phyloP scores from a whole-genome alignment of 805 yeast species.

The Starmerella asiatica region DNA sequence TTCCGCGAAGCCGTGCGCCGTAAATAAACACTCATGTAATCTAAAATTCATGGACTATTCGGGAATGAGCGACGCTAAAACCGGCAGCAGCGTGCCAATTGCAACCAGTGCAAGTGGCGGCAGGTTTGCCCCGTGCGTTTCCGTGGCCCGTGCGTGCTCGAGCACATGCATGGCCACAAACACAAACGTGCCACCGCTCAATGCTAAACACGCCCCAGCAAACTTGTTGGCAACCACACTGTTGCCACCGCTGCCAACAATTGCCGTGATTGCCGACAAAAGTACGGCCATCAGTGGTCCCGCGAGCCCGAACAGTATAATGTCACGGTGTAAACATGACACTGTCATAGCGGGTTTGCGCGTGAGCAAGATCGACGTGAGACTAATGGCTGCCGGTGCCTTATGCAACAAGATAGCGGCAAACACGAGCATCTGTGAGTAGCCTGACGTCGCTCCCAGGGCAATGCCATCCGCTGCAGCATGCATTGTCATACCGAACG shows the following conservation, averaged over 20 bases:
- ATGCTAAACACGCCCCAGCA: slow-evolving; percentile 31
- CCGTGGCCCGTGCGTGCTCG: slow-evolving; percentile 1
- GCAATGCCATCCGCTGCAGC: slow-evolving; percentile 63
- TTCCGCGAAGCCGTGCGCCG: slow-evolving; percentile 18
- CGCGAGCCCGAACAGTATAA: slow-evolving; percentile 41
- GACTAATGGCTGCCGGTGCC: slow-evolving; percentile 61
- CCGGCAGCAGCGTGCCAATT: slow-evolving; percentile 16
- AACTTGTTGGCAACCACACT: slow-evolving; percentile 33
- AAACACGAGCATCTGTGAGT: slow-evolving; percentile 36
- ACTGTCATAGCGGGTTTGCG: slow-evolving; percentile 20
- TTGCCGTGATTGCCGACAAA: slow-evolving; percentile 33
- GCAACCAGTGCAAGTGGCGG: slow-evolving; percentile 4
- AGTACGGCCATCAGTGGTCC: slow-evolving; percentile 49
- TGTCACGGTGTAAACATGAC: slow-evolving; percentile 29
- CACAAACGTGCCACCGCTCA: slow-evolving; percentile 61
- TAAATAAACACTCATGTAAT: slow-evolving; percentile 1
- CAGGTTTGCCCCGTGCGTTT: neutral
- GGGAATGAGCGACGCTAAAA: slow-evolving; percentile 17
- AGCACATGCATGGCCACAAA: slow-evolving; percentile 55
- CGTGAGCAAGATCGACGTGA: slow-evolving; percentile 38
- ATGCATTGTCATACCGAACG: slow-evolving; percentile 53
- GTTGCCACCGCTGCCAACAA: slow-evolving; percentile 1
- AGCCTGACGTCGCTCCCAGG: slow-evolving; percentile 42
- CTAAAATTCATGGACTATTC: slow-evolving; percentile 4
- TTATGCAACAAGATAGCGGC: slow-evolving; percentile 56